Conservation (phyloP, 1,284 basidiomycete species). For the Ceratobasidium sp. region DNA sequence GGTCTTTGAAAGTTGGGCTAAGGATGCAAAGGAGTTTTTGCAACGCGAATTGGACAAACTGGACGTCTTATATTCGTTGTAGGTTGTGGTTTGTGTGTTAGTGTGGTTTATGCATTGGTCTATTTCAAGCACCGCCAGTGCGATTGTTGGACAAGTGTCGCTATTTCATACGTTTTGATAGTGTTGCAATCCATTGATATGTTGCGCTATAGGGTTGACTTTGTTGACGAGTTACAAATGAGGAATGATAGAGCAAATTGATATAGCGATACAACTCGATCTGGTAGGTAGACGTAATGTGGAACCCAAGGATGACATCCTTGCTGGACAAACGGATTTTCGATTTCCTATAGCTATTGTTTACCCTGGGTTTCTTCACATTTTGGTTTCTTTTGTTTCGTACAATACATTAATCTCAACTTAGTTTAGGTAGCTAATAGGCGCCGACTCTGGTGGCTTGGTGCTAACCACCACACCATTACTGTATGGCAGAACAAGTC, state of each 20-base stretch:
- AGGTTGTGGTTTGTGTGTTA: too few species aligned
- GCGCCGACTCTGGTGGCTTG: too few species aligned
- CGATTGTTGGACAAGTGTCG: neutral
- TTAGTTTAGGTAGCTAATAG: too few species aligned
- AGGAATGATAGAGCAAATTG: too few species aligned
- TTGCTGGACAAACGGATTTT: constrained; percentile 74
- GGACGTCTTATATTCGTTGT: neutral
- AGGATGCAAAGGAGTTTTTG: neutral
- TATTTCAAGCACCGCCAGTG: neutral
- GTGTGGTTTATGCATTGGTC: too few species aligned
- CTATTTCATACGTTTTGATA: neutral
- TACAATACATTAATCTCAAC: neutral
- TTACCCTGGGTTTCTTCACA: neutral
- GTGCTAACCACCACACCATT: too few species aligned
- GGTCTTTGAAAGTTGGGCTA: neutral
- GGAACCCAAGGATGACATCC: constrained; percentile 13
- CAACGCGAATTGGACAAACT: neutral
- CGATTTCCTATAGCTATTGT: constrained; percentile 65
- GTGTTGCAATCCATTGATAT: neutral
- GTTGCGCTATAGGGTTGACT: neutral
- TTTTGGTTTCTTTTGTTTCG: neutral
- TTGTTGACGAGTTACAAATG: too few species aligned
- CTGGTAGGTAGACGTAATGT: too few species aligned
- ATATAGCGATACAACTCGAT: too few species aligned
- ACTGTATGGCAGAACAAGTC: neutral